phyloP scores from a whole-genome alignment of 768 basidiomycete species.

The Fistulinella prunicolor region DNA sequence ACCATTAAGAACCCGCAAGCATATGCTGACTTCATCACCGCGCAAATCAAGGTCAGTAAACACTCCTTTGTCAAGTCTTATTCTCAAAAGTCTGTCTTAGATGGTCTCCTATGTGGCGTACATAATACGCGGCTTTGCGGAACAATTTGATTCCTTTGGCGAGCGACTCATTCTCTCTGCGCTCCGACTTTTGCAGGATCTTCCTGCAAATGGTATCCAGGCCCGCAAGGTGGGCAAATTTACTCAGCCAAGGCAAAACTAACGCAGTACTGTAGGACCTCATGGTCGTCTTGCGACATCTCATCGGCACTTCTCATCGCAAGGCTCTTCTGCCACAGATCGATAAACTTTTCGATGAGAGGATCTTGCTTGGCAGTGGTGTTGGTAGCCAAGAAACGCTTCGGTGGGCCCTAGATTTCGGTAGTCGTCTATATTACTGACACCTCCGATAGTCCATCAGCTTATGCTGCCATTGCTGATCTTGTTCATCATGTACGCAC shows the following conservation, averaged over 20 bases:
- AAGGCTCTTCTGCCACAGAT: conserved; percentile 77
- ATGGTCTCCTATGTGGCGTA: conserved; percentile 92
- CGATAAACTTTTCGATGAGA: conserved; percentile 88
- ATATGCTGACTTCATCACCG: conserved; percentile 80
- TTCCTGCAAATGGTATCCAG: conserved; percentile 79
- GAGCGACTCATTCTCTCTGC: conserved; percentile 78
- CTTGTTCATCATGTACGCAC: conserved; percentile 87
- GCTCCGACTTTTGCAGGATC: conserved; percentile 89
- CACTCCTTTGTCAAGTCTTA: not conserved
- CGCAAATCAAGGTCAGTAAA: conserved; percentile 79
- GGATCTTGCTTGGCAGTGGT: conserved; percentile 81
- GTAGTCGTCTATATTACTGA: not conserved
- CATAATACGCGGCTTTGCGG: conserved; percentile 68
- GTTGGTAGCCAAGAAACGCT: conserved; percentile 84
- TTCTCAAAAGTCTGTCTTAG: conserved; percentile 37
- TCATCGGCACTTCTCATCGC: conserved; percentile 75
- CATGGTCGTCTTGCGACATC: conserved; percentile 88
- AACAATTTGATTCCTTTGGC: conserved; percentile 68
- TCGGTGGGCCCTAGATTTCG: conserved; percentile 43
- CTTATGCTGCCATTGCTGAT: conserved; percentile 89
- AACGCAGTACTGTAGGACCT: conserved; percentile 58
- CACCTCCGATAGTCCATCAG: conserved; percentile 52
- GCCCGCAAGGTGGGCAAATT: conserved; percentile 64
- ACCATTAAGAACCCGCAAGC: conserved; percentile 67
- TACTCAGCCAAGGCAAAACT: not conserved